A percentile compares a stretch with the other conserved stretches of the same genome.
Conservation (phyloP, 257 asterid species). For the Solanum virginianum region DNA sequence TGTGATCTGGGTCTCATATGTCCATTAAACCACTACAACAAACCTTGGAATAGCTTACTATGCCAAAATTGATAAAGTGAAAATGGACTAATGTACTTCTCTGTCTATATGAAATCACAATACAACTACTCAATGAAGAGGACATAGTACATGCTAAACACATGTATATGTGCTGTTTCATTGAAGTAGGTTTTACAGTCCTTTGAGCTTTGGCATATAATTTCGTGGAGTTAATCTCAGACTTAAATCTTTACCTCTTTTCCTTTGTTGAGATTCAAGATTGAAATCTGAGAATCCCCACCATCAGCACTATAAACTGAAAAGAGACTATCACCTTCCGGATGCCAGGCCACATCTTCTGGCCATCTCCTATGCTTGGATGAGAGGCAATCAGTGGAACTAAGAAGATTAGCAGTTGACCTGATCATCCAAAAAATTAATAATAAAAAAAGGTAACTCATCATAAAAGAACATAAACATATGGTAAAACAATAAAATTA, state of each 20-base stretch:
- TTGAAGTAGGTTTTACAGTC: not conserved
- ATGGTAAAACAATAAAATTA: not conserved
- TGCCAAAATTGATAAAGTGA: not conserved
- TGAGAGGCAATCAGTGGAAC: constrained; percentile 63
- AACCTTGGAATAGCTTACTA: not conserved
- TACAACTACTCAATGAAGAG: not conserved
- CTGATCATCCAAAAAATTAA: constrained; percentile 19
- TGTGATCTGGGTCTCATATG: not conserved
- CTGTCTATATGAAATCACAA: not conserved
- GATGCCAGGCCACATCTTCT: constrained; percentile 99
- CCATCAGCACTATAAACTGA: constrained; percentile 77
- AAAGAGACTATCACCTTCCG: constrained; percentile 57
- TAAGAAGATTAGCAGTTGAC: constrained; percentile 52
- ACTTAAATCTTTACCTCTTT: constrained; percentile 35
- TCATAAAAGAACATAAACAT: not conserved
- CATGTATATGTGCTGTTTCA: not conserved
- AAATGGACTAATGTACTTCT: not conserved
- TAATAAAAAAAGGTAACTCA: not conserved
- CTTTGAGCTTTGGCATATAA: not conserved
- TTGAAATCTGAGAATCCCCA: constrained; percentile 78
- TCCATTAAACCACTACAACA: not conserved
- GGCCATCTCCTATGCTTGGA: constrained; percentile 93
- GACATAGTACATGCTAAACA: not conserved
- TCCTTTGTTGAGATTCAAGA: constrained; percentile 51
- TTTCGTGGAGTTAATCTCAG: not conserved